Percentiles rank a stretch among this genome's conserved stretches.
Evolutionary conservation across 1,139 yeast species (phyloP).

Genomic region (Kodamaea ohmeri): DNA sequence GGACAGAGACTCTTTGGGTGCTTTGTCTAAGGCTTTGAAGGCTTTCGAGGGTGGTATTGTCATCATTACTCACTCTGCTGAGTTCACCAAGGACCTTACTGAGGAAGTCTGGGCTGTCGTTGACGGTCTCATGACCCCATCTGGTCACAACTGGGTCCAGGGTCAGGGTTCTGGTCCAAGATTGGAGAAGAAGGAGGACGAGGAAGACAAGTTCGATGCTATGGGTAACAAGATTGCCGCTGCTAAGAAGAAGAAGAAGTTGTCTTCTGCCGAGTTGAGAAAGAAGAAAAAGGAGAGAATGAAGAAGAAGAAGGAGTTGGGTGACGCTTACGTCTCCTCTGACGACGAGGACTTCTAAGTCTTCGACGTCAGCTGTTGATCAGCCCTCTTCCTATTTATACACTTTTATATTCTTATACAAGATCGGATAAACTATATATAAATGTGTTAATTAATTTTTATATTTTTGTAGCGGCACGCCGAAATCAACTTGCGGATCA

Average conservation of each 20-base stretch:
- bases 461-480: too few relatives aligned
- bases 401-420: slow-evolving; percentile 11
- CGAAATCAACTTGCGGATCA: too few relatives aligned
- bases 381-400: slow-evolving; percentile 10
- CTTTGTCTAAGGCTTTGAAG: slow-evolving; percentile 98
- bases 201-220: slow-evolving; percentile 98
- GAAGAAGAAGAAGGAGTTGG: slow-evolving; percentile 99
- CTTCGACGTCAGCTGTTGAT: slow-evolving; percentile 8
- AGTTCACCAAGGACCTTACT: slow-evolving; percentile 97
- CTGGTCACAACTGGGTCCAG: slow-evolving; percentile 99
- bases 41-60: slow-evolving; percentile 99
- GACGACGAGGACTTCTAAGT: slow-evolving; percentile 64
- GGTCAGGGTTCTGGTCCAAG: slow-evolving; percentile 99
- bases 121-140: slow-evolving; percentile 98
- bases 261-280: slow-evolving; percentile 98
- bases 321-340: slow-evolving; percentile 97
- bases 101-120: slow-evolving; percentile 99
- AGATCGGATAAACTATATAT: slow-evolving; percentile 11
- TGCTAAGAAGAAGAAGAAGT: slow-evolving; percentile 95
- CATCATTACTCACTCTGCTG: slow-evolving; percentile 99
- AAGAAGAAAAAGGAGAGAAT: slow-evolving; percentile 99
- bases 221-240: slow-evolving; percentile 99
- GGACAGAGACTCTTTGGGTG: slow-evolving; percentile 99
- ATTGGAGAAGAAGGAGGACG: slow-evolving; percentile 91
- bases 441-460: slow-evolving; percentile 9